Conservation (phyloP, 495 filamentous ascomycete genomes). For the Hypoxylon trugodes region DNA sequence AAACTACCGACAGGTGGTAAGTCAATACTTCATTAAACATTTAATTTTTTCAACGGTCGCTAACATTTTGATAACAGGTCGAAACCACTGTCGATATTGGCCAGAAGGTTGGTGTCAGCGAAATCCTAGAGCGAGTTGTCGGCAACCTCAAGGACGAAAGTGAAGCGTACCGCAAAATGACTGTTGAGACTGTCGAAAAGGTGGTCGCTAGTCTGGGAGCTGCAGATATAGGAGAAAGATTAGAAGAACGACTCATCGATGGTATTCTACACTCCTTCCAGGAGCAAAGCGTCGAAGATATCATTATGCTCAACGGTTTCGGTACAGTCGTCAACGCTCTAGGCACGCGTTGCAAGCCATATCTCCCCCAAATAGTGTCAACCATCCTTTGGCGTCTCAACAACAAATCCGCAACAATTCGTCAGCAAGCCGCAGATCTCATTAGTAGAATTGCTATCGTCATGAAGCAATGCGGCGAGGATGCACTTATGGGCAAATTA, state of each 20-base stretch:
- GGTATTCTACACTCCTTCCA: conserved; percentile 98
- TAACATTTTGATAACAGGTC: conserved; percentile 49
- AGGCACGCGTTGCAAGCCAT: conserved; percentile 92
- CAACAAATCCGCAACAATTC: conserved; percentile 95
- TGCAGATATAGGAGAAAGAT: conserved; percentile 88
- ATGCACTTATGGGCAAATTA: conserved; percentile 94
- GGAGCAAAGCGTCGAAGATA: conserved; percentile 96
- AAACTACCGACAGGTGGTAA: conserved; percentile 90
- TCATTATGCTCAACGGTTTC: conserved; percentile 98
- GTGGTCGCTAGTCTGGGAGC: conserved; percentile 91
- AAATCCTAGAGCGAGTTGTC: conserved; percentile 93
- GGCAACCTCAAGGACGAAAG: conserved; percentile 97
- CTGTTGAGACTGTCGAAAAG: conserved; percentile 96
- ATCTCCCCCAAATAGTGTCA: conserved; percentile 93
- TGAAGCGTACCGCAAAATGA: conserved; percentile 99
- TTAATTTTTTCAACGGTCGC: neutral
- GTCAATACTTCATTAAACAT: conserved; percentile 1
- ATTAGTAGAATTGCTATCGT: conserved; percentile 97
- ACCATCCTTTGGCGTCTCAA: conserved; percentile 98
- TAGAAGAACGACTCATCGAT: conserved; percentile 93
- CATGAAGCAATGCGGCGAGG: conserved; percentile 98
- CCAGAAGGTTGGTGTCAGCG: conserved; percentile 94
- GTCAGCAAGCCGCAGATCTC: conserved; percentile 96
- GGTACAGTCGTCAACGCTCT: conserved; percentile 97
- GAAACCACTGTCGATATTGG: conserved; percentile 98